Evolutionary conservation across 2,329 filamentous ascomycete genomes (phyloP), one percentile per base, ranked within the genome.

Genomic region (Amauroascus niger): DNA sequence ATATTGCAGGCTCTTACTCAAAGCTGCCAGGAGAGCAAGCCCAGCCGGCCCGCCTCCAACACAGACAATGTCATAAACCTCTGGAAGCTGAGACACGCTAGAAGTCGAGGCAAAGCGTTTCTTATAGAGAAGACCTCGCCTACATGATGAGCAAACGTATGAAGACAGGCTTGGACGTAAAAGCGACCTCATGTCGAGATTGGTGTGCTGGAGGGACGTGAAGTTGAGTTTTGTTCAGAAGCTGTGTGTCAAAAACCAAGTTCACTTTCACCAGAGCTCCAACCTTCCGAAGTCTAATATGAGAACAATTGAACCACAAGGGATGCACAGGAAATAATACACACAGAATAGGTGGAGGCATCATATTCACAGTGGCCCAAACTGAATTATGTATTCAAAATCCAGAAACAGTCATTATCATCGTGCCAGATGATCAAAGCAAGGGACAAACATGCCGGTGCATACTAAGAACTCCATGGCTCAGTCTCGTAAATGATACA

Each of bases 31-130:
- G 30, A 94, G 79, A 64, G 88, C 94, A 55, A 98, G 76, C 53
- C 91, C 91, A 43, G 89, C 89, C 22, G 90, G 89, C 4, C 90
- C 89, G 57, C 89, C 90, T 57, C 89, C 89, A 52, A 95, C 86
- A 63, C 88, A 93, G 58, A 95, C 88, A 30, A 95, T 86, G 79
- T 95, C 89, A 74, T 93, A 96, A 63, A 95, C 83, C 60, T 94
- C 87, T 13, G 65, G 62, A 9, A 70, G 30, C 20, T 26, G 32
- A 33, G 51, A 16, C 6, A 18, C 18, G 20, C 20, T 24, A 9
- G 41, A 47, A 45, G 64, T 65, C 22, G 69, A 68, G 1, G 62
- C 64, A 47, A 71, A 70, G 46, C 57, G 60, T 50, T 62, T 60
- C 20, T 62, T 60, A 16, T 60, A 55, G 26, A 58, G 60, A 33